Percentiles rank a stretch among this genome's conserved stretches.
Evolutionary conservation across 805 yeast genomes (phyloP).

Genomic region (Candida pseudofarinosa): DNA sequence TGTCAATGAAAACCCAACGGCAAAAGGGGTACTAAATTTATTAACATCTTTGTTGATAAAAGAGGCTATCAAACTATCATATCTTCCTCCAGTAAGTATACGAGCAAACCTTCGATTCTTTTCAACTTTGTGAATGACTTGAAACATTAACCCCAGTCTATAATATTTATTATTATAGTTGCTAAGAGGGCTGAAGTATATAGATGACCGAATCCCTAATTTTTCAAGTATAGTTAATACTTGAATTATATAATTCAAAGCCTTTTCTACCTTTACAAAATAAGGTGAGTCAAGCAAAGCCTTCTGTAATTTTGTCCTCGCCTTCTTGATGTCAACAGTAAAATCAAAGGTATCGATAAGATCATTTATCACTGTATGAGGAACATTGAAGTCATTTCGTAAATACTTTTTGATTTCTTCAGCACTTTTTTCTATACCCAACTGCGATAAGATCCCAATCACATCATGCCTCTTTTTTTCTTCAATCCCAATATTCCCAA

Average conservation of each 20-base stretch:
- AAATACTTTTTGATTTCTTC: conserved; percentile 48
- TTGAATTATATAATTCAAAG: conserved; percentile 56
- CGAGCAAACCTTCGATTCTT: conserved; percentile 40
- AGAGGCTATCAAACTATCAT: conserved; percentile 66
- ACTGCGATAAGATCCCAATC: conserved; percentile 67
- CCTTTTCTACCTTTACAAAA: conserved; percentile 55
- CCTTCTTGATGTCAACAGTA: conserved; percentile 60
- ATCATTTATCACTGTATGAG: conserved; percentile 80
- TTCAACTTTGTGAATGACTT: conserved; percentile 67
- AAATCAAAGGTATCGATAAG: conserved; percentile 73
- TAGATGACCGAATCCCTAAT: conserved; percentile 54
- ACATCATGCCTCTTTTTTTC: conserved; percentile 57
- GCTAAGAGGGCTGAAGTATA: conserved; percentile 75
- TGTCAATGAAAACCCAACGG: conserved; percentile 85
- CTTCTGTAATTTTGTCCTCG: conserved; percentile 58
- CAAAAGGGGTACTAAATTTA: conserved; percentile 33
- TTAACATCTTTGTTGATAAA: conserved; percentile 48
- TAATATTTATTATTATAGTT: conserved; percentile 81
- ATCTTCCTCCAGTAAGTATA: conserved; percentile 92
- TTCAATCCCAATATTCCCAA: conserved; percentile 73
- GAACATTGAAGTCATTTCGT: conserved; percentile 60
- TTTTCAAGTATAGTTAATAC: conserved; percentile 52
- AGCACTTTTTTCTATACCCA: conserved; percentile 64
- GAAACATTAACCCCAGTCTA: conserved; percentile 81
- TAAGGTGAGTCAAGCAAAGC: conserved; percentile 73